A percentile compares a stretch with the other conserved stretches of the same genome.
phyloP scores from a whole-genome alignment of 2,329 filamentous ascomycete species.

The Xylariaceae sp. region DNA sequence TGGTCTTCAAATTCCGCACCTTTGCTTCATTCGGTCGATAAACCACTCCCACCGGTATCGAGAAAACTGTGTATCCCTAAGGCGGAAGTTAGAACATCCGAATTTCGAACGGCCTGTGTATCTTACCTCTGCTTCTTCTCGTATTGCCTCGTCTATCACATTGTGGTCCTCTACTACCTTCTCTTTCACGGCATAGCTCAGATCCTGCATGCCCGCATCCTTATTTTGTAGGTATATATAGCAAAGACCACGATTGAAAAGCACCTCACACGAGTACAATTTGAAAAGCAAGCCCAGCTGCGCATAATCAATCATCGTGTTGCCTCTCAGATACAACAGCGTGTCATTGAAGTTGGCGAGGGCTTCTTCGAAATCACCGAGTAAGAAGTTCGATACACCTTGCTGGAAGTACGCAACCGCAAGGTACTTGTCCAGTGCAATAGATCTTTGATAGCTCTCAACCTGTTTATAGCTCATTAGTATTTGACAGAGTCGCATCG shows the following conservation, averaged over 20 bases:
- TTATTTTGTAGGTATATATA: slow-evolving; percentile 96
- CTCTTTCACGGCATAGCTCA: slow-evolving; percentile 87
- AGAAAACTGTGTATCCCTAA: slow-evolving; percentile 96
- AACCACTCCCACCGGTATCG: slow-evolving; percentile 91
- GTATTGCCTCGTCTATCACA: slow-evolving; percentile 96
- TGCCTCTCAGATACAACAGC: slow-evolving; percentile 87
- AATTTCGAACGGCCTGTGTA: not conserved
- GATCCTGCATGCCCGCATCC: slow-evolving; percentile 85
- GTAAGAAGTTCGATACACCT: slow-evolving; percentile 94
- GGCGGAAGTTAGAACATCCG: slow-evolving; percentile 25
- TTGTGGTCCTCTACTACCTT: slow-evolving; percentile 96
- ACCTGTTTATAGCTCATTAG: slow-evolving; percentile 56
- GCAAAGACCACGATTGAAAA: slow-evolving; percentile 95
- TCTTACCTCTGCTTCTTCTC: slow-evolving; percentile 83
- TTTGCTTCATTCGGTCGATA: slow-evolving; percentile 97
- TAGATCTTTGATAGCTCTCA: slow-evolving; percentile 89
- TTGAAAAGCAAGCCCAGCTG: slow-evolving; percentile 95
- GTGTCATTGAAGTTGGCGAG: slow-evolving; percentile 99
- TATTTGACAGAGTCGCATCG: not conserved
- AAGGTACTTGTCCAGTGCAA: slow-evolving; percentile 88
- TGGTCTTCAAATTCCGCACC: slow-evolving; percentile 95
- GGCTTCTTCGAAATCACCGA: slow-evolving; percentile 96
- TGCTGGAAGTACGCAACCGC: slow-evolving; percentile 98
- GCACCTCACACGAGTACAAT: slow-evolving; percentile 92
- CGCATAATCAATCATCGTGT: slow-evolving; percentile 97